Percentiles rank a stretch among this genome's conserved stretches.
Conservation (phyloP, 192 early-diverging fungal species). For the Gonapodya sp. region DNA sequence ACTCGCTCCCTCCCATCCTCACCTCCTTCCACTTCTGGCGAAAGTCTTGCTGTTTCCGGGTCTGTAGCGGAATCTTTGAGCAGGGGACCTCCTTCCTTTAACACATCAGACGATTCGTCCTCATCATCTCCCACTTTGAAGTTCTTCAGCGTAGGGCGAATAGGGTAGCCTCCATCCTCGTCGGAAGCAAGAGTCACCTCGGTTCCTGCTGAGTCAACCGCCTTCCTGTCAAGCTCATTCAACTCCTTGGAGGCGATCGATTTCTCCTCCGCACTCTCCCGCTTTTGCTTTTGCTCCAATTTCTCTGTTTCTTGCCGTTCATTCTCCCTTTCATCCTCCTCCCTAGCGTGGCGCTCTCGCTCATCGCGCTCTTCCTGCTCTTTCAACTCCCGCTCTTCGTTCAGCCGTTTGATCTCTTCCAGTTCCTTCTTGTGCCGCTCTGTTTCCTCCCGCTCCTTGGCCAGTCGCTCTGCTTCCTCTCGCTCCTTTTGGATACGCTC, state of each 20-base stretch:
- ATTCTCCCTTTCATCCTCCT: not conserved
- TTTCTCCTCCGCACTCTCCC: not conserved
- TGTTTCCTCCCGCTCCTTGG: not conserved
- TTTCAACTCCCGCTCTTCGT: not conserved
- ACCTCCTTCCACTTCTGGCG: not conserved
- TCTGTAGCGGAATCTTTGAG: not conserved
- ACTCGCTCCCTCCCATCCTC: not conserved
- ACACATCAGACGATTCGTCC: not conserved
- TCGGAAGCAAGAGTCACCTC: not conserved
- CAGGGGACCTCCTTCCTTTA: not conserved
- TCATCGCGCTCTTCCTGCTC: not conserved
- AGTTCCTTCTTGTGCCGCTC: not conserved
- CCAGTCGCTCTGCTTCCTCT: not conserved
- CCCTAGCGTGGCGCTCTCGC: not conserved
- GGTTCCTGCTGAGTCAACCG: not conserved
- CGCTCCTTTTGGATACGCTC: not conserved
- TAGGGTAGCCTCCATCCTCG: not conserved
- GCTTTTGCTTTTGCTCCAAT: not conserved
- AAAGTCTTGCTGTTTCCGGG: not conserved
- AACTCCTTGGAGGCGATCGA: not conserved
- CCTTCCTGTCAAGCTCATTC: not conserved
- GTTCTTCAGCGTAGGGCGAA: not conserved
- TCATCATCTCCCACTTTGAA: not conserved
- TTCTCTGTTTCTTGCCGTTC: not conserved
- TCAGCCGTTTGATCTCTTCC: not conserved